A percentile compares a stretch with the other conserved stretches of the same genome.
Evolutionary conservation across 768 basidiomycete genomes (phyloP).

Genomic region (Amylocystis lapponica): DNA sequence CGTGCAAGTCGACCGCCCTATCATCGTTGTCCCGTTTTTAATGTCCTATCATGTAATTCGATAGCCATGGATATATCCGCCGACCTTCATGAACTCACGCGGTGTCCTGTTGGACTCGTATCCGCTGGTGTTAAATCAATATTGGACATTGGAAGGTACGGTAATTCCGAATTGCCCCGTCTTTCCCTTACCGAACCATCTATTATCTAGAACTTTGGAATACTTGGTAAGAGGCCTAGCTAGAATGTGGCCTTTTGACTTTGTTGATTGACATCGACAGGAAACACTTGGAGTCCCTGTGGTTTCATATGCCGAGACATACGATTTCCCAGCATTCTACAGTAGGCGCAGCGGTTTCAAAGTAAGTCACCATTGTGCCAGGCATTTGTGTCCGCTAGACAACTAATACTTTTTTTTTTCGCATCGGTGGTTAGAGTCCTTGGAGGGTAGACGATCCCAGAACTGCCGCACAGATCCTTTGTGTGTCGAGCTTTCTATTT

Average conservation of each 20-base stretch:
- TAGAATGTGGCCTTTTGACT: background rate
- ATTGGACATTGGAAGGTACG: conserved; percentile 78
- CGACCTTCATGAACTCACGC: conserved; percentile 82
- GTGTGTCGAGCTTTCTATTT: conserved; percentile 52
- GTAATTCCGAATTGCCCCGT: background rate
- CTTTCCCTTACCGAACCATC: conserved; percentile 1
- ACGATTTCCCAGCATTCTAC: conserved; percentile 95
- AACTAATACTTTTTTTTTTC: background rate
- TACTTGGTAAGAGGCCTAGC: conserved; percentile 50
- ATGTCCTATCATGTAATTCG: background rate
- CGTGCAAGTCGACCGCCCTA: conserved; percentile 34
- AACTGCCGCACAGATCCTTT: conserved; percentile 68
- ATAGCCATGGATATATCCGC: conserved; percentile 93
- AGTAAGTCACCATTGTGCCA: conserved; percentile 30
- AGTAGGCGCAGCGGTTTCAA: conserved; percentile 76
- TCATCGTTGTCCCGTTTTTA: background rate
- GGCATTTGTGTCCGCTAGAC: conserved; percentile 1
- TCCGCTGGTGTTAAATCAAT: conserved; percentile 95
- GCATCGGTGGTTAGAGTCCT: conserved; percentile 65
- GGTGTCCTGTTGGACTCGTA: conserved; percentile 87
- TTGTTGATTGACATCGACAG: too few species aligned
- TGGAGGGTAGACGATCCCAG: conserved; percentile 64
- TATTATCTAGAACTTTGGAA: conserved; percentile 67
- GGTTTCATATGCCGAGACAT: conserved; percentile 63
- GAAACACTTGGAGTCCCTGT: conserved; percentile 96